Base-by-base conservation (phyloP, 108 stramenopile genomes). In the Cylindrotheca closterium region DNA sequence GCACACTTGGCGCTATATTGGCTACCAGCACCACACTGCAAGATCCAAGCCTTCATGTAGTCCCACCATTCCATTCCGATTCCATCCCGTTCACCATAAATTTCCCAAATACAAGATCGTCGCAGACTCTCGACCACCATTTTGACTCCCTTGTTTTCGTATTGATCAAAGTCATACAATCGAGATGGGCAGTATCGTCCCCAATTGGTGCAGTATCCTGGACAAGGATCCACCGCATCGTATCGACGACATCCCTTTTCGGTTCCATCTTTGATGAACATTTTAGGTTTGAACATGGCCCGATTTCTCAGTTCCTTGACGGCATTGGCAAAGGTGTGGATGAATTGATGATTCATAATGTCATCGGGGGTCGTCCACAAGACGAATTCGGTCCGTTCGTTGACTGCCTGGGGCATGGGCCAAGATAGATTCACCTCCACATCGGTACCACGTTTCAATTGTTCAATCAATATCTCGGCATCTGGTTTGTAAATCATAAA, bases 321-420 rank as follows among this genome's bases (percentile, higher is more conserved):
- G 15, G 81, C 81, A 47, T 83, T 74, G 73, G 86, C 87, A 63
- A 94, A 97, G 23, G 77, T 75, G 15, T 48, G 61, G 48, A 88
- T 71, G 79, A 96, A 94, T 15, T 82, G 80, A 28, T 50, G 18
- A 8, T 79, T 78, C 26, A 82, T 68, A 0, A 49, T 45, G 42
- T 97, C 96, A 24, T 79, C 80, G 51, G 94, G 92, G 22, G 68
- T 78, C 26, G 88, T 86, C 94, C 94, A 97, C 18, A 97, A 63
- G 34, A 88, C 87, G 74, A 93, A 97, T 74, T 96, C 93, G 33
- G 95, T 94, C 0, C 88, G 70, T 4, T 93, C 67, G 70, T 93
- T 92, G 63, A 92, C 91, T 2, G 94, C 90, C 4, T 61, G 64
- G 3, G 96, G 96, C 51, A 96, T 53, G 24, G 80, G 67, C 91